phyloP scores from a whole-genome alignment of 352 stramenopile species.

The Phytophthora citricola region DNA sequence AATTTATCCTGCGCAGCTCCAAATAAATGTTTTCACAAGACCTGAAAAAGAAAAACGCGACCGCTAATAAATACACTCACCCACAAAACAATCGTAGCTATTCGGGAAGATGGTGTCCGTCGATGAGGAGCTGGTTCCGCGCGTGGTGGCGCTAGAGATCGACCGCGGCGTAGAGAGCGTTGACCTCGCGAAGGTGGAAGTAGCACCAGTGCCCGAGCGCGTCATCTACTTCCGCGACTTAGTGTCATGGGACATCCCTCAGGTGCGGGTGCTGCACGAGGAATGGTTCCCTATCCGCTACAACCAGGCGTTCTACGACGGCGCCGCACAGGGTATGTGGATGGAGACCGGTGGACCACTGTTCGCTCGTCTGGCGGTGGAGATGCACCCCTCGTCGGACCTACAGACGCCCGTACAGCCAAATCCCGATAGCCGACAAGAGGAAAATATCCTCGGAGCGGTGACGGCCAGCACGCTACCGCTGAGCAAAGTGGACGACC shows the following conservation, averaged over 20 bases:
- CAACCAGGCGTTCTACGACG: conserved; percentile 96
- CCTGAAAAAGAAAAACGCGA: conserved; percentile 12
- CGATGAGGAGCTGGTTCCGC: conserved; percentile 21
- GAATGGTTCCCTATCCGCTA: conserved; percentile 98
- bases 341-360: conserved; percentile 87
- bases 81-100: conserved; percentile 5
- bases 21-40: conserved; percentile 18
- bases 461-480: conserved; percentile 91
- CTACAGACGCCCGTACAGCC: conserved; percentile 16
- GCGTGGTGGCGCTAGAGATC: conserved; percentile 33
- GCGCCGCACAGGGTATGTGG: conserved; percentile 86
- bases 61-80: conserved; percentile 3
- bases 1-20: not conserved
- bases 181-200: conserved; percentile 10
- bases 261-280: conserved; percentile 94
- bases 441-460: conserved; percentile 83
- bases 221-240: conserved; percentile 81
- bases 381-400: conserved; percentile 39
- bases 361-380: conserved; percentile 90
- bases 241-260: conserved; percentile 79
- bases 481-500: conserved; percentile 74
- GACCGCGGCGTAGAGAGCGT: conserved; percentile 16
- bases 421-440: conserved; percentile 10
- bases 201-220: conserved; percentile 28
- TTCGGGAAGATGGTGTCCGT: conserved; percentile 18